Conservation (phyloP, 2,329 filamentous ascomycete species). For the Sporothrix sp. region DNA sequence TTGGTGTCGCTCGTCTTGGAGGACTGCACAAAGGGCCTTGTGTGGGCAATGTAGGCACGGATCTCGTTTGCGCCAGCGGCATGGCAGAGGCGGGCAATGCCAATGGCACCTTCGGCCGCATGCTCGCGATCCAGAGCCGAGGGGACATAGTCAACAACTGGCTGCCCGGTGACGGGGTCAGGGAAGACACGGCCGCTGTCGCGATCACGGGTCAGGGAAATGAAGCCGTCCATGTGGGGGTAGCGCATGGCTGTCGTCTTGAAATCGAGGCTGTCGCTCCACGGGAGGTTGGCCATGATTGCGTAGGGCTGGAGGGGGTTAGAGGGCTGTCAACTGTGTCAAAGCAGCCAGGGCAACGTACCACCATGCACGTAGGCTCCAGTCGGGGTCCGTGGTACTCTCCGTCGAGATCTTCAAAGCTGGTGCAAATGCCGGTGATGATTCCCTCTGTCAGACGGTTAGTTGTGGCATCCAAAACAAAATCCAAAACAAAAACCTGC, state of each 20-base stretch:
- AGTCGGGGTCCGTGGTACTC: constrained; percentile 75
- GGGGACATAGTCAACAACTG: constrained; percentile 58
- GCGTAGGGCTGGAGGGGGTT: constrained; percentile 46
- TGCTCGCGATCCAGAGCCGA: constrained; percentile 64
- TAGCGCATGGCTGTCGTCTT: constrained; percentile 63
- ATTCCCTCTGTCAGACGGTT: constrained; percentile 50
- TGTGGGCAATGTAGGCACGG: constrained; percentile 50
- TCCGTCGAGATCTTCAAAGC: constrained; percentile 73
- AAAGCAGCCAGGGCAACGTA: constrained; percentile 29
- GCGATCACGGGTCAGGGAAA: constrained; percentile 65
- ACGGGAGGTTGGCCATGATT: constrained; percentile 53
- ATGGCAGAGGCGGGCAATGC: constrained; percentile 66
- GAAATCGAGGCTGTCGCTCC: constrained; percentile 57
- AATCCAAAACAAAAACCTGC: background rate
- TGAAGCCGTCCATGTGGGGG: constrained; percentile 60
- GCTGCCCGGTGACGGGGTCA: constrained; percentile 56
- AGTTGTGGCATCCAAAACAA: background rate
- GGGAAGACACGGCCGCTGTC: constrained; percentile 65
- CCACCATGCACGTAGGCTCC: constrained; percentile 63
- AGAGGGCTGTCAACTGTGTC: too few species aligned
- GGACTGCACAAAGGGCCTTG: constrained; percentile 49
- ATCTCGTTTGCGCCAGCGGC: constrained; percentile 75
- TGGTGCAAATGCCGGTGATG: constrained; percentile 65
- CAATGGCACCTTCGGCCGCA: constrained; percentile 61
- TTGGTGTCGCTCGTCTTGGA: constrained; percentile 26